A percentile compares a stretch with the other conserved stretches of the same genome.
Conservation (phyloP, 225 moss, liverwort and hornwort species). For the Physcomitrium patens region DNA sequence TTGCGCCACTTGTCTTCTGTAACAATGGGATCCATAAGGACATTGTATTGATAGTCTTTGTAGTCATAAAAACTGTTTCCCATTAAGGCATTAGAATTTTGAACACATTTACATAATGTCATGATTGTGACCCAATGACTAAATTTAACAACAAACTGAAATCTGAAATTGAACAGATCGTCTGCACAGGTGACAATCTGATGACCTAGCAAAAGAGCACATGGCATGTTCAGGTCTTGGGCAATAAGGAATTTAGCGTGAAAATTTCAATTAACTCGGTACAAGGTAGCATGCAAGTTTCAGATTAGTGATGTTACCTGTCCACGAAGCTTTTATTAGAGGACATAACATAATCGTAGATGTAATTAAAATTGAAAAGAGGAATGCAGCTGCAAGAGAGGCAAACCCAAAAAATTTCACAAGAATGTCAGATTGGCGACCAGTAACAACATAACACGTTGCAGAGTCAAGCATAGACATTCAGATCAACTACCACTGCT, state of each 20-base stretch:
- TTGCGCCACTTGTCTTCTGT: slow-evolving; percentile 81
- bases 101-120: neutral
- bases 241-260: neutral
- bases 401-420: neutral
- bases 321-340: slow-evolving; percentile 96
- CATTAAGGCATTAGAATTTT: slow-evolving; percentile 23
- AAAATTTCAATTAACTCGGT: neutral
- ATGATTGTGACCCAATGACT: neutral
- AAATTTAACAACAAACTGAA: neutral
- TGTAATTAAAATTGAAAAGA: slow-evolving; percentile 78
- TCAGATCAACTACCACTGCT: slow-evolving; percentile 1
- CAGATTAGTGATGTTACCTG: slow-evolving; percentile 55
- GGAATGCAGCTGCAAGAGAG: slow-evolving; percentile 88
- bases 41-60: slow-evolving; percentile 45
- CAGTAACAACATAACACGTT: neutral
- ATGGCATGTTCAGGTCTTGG: neutral
- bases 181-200: slow-evolving; percentile 1
- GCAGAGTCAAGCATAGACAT: neutral
- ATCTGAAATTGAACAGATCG: neutral
- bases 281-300: neutral
- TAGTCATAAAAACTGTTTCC: slow-evolving; percentile 74
- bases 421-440: slow-evolving; percentile 9
- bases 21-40: slow-evolving; percentile 75
- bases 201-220: neutral
- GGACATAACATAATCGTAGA: slow-evolving; percentile 84